Conservation (phyloP, 2,329 filamentous ascomycete species). For the Fusarium neocosmosporiellum region DNA sequence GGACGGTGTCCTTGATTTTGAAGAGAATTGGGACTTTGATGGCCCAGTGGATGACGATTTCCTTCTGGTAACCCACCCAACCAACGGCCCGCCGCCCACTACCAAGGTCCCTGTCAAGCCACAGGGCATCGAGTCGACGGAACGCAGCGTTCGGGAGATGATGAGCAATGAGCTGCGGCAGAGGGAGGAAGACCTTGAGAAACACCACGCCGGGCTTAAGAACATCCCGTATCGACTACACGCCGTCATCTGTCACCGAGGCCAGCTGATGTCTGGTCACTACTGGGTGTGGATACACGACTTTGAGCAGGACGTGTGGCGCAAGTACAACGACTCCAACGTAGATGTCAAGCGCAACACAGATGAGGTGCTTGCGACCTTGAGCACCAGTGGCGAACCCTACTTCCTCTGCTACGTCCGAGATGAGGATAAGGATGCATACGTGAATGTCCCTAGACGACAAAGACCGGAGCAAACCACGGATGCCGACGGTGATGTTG, state of each 20-base stretch:
- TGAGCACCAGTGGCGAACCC: constrained; percentile 78
- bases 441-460: constrained; percentile 60
- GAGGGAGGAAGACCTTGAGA: constrained; percentile 42
- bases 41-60: constrained; percentile 52
- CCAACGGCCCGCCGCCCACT: neutral
- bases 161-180: constrained; percentile 54
- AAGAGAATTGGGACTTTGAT: constrained; percentile 53
- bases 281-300: constrained; percentile 98
- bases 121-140: constrained; percentile 31
- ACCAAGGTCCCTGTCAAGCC: constrained; percentile 14
- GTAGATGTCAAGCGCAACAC: constrained; percentile 77
- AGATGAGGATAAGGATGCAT: constrained; percentile 69
- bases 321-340: constrained; percentile 91
- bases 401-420: constrained; percentile 88
- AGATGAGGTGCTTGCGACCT: constrained; percentile 74
- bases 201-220: constrained; percentile 62
- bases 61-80: constrained; percentile 42
- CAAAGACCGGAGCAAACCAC: constrained; percentile 30
- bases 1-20: constrained; percentile 4
- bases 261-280: constrained; percentile 79
- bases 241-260: constrained; percentile 92
- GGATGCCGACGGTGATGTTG: constrained; percentile 43
- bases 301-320: constrained; percentile 84
- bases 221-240: constrained; percentile 84
- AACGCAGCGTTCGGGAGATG: constrained; percentile 55